These are phyloP conservation scores for Allium fistulosum DNA, from an alignment of 106 monocot species.

Conservation along the genomic window DNA sequence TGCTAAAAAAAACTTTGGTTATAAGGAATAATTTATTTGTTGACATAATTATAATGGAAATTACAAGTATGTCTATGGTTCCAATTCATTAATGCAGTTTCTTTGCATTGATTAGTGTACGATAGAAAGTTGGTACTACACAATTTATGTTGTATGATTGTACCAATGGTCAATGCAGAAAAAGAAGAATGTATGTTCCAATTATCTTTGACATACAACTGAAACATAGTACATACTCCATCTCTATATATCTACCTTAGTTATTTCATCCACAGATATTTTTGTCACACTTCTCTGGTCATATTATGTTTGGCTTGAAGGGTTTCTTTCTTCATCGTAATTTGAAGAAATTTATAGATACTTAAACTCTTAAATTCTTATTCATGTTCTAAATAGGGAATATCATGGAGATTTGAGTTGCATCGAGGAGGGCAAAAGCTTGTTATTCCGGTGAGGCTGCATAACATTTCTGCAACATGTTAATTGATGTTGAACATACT, in stretches of 20 bases:
- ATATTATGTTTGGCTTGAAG: neutral
- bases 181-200: no score
- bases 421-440: conserved; percentile 88
- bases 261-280: neutral
- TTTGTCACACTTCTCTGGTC: neutral
- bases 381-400: conserved; percentile 36
- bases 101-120: neutral
- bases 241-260: neutral
- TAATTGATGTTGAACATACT: neutral
- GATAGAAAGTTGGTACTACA: neutral
- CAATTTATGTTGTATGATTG: neutral
- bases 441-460: conserved; percentile 65
- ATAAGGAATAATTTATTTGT: neutral
- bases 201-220: neutral
- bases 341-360: neutral
- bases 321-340: neutral
- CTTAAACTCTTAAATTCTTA: neutral
- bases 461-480: neutral
- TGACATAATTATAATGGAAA: no score
- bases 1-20: neutral
- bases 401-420: conserved; percentile 89
- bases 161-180: no score
- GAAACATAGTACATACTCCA: neutral
- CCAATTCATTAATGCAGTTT: no score
- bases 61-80: no score